Percentiles rank a stretch among this genome's conserved stretches.
Evolutionary conservation across 345 rosid genomes (phyloP).

Genomic region (Syzygium aromaticum): DNA sequence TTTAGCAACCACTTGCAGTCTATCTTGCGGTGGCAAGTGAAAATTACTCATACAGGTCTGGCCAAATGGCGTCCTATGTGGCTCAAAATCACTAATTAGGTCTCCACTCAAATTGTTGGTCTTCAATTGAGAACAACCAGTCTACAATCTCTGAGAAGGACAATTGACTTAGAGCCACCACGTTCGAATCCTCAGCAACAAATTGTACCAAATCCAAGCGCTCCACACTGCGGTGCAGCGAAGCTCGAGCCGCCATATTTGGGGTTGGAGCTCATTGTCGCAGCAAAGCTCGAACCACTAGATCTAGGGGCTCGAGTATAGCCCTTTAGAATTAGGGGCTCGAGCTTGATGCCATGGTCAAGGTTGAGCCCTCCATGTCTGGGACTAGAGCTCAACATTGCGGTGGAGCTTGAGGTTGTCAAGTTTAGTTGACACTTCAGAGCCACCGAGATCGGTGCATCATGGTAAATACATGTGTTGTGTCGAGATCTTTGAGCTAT

Average conservation of each 20-base stretch:
- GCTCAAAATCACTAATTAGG: neutral
- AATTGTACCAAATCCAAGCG: neutral
- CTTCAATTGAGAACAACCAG: neutral
- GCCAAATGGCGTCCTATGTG: neutral
- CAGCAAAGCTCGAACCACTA: neutral
- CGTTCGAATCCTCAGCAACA: neutral
- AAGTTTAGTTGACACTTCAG: too few relatives aligned
- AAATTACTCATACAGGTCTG: too few relatives aligned
- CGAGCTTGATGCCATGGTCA: accelerated
- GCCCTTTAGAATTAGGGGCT: neutral
- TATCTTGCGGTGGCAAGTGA: too few relatives aligned
- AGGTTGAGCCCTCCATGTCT: neutral
- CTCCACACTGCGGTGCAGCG: neutral
- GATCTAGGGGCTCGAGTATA: neutral
- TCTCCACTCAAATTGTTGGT: neutral
- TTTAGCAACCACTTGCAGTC: too few relatives aligned
- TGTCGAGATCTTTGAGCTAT: too few relatives aligned
- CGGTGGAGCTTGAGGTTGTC: too few relatives aligned
- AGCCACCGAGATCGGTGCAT: too few relatives aligned
- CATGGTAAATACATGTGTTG: too few relatives aligned
- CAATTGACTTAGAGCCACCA: neutral
- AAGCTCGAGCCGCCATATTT: neutral
- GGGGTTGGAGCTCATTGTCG: neutral
- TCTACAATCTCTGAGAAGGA: neutral
- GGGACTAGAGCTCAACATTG: too few relatives aligned